Evolutionary conservation across 495 filamentous ascomycete species (phyloP).

Genomic region (Penicillium riverlandense): DNA sequence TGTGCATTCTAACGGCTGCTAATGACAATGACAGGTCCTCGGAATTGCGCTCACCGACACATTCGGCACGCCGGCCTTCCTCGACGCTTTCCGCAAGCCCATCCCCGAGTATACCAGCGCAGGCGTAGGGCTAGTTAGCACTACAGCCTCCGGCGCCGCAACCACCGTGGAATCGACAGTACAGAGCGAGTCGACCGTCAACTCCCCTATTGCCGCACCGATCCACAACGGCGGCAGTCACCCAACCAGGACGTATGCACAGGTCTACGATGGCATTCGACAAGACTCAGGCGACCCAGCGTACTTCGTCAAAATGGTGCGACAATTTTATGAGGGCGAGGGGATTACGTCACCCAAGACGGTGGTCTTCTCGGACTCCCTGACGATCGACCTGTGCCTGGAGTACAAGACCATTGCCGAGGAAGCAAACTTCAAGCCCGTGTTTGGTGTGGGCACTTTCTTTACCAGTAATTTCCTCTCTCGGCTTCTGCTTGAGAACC

Average conservation of each 20-base stretch:
- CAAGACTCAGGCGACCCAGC: constrained; percentile 93
- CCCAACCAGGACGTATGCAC: constrained; percentile 58
- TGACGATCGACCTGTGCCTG: constrained; percentile 84
- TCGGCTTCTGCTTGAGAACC: background rate
- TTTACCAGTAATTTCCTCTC: constrained; percentile 62
- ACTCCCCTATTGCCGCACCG: constrained; percentile 22
- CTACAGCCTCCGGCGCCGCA: constrained; percentile 21
- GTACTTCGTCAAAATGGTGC: constrained; percentile 73
- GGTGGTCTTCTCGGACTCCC: constrained; percentile 94
- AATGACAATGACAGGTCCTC: constrained; percentile 48
- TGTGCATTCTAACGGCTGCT: background rate
- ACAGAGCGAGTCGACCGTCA: constrained; percentile 20
- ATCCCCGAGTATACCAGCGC: constrained; percentile 35
- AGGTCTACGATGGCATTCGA: constrained; percentile 79
- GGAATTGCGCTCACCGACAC: constrained; percentile 96
- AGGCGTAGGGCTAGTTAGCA: constrained; percentile 20
- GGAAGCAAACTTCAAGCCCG: constrained; percentile 68
- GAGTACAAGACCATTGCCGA: constrained; percentile 82
- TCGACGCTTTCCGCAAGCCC: constrained; percentile 71
- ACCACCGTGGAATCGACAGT: constrained; percentile 15
- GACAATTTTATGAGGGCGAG: constrained; percentile 73
- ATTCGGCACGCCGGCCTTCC: constrained; percentile 87
- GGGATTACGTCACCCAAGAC: constrained; percentile 78
- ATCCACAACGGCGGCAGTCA: constrained; percentile 3
- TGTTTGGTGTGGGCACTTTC: constrained; percentile 91